A percentile compares a stretch with the other conserved stretches of the same genome.
Conservation (phyloP, 2,329 filamentous ascomycete genomes). For the Apiospora arundinis region DNA sequence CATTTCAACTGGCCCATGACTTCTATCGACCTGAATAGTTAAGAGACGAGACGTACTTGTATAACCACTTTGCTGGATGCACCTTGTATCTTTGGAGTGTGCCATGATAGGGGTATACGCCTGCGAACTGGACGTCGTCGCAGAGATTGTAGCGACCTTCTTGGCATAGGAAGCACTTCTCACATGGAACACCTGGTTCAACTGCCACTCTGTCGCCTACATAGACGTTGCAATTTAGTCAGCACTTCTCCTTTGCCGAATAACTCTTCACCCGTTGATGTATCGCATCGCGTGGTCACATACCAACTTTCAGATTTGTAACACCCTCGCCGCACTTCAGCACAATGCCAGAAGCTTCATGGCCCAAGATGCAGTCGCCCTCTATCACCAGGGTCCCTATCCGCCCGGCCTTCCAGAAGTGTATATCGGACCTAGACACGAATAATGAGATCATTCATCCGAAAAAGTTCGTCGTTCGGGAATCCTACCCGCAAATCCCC, state of each 20-base stretch:
- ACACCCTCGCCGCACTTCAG: conserved; percentile 63
- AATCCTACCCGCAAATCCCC: conserved; percentile 65
- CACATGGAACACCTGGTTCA: conserved; percentile 70
- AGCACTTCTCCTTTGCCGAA: not conserved
- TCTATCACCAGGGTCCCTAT: conserved; percentile 69
- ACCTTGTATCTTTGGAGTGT: conserved; percentile 67
- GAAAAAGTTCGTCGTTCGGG: not conserved
- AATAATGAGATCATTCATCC: no score
- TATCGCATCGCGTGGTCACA: conserved; percentile 19
- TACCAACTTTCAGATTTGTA: conserved; percentile 53
- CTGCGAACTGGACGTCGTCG: conserved; percentile 65
- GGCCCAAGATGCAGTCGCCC: conserved; percentile 69
- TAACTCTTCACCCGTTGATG: no score
- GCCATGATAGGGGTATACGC: conserved; percentile 66
- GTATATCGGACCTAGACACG: conserved; percentile 63
- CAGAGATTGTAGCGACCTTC: conserved; percentile 70
- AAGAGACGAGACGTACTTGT: conserved; percentile 45
- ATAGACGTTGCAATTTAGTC: not conserved
- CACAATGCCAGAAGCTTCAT: conserved; percentile 68
- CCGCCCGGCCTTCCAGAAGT: conserved; percentile 70
- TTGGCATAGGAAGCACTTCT: conserved; percentile 62
- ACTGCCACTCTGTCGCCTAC: conserved; percentile 67
- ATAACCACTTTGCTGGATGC: conserved; percentile 66
- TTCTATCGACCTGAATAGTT: not conserved
- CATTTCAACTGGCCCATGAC: no score